These are phyloP conservation scores for Aspergillus sclerotioniger DNA, from an alignment of 495 filamentous ascomycete genomes.

Conservation along the genomic window DNA sequence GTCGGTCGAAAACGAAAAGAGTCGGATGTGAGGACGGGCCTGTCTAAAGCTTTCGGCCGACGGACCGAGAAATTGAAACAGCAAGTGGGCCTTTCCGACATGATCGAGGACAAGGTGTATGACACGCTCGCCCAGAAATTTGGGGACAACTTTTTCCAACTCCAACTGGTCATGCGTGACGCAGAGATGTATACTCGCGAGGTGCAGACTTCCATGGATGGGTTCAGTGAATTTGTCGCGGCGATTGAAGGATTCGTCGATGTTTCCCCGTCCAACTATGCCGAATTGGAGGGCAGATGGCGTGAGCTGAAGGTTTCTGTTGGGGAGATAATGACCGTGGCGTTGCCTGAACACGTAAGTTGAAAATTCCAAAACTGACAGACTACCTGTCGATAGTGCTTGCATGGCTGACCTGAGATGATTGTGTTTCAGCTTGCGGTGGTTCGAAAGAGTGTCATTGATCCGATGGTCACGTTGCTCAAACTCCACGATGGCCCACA, in stretches of 20 bases:
- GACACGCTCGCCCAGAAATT: conserved; percentile 72
- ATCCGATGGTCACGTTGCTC: conserved; percentile 80
- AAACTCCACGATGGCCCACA: conserved; percentile 77
- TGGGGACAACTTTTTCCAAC: conserved; percentile 79
- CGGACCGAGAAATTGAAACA: conserved; percentile 75
- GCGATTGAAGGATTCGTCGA: conserved; percentile 67
- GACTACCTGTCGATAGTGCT: background rate
- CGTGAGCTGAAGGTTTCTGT: conserved; percentile 77
- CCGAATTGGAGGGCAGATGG: conserved; percentile 90
- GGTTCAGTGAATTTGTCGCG: conserved; percentile 65
- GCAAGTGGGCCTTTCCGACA: conserved; percentile 63
- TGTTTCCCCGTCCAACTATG: conserved; percentile 59
- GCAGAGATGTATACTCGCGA: conserved; percentile 81
- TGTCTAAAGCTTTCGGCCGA: conserved; percentile 84
- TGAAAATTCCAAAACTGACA: background rate
- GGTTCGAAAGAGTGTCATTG: conserved; percentile 78
- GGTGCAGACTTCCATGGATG: conserved; percentile 65
- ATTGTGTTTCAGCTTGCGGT: conserved; percentile 56
- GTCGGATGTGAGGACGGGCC: conserved; percentile 76
- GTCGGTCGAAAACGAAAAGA: conserved; percentile 85
- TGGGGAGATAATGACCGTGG: conserved; percentile 73
- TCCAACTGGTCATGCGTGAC: conserved; percentile 88
- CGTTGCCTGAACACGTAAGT: conserved; percentile 84
- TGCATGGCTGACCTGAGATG: background rate
- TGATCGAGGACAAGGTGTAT: conserved; percentile 77